Conservation (phyloP, 2,329 filamentous ascomycete genomes). For the Alternaria burnsii region DNA sequence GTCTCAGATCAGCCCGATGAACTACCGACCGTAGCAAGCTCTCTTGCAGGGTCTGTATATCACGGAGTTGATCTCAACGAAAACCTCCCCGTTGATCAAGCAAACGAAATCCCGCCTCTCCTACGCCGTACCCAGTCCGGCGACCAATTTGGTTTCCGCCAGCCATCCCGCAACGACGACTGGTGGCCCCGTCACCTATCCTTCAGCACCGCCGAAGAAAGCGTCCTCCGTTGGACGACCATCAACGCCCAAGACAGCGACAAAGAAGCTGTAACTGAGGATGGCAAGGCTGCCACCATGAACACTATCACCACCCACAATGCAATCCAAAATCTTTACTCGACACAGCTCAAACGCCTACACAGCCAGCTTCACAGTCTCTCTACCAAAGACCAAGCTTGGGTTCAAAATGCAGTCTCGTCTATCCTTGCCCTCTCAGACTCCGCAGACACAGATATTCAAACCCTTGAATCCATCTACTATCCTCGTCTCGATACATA, state of each 20-base stretch:
- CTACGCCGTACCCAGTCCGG: slow-evolving; percentile 71
- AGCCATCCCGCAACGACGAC: slow-evolving; percentile 60
- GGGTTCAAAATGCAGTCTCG: slow-evolving; percentile 67
- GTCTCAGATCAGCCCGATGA: slow-evolving; percentile 40
- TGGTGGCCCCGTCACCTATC: slow-evolving; percentile 77
- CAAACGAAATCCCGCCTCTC: slow-evolving; percentile 58
- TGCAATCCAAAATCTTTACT: slow-evolving; percentile 39
- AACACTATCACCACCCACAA: slow-evolving; percentile 30
- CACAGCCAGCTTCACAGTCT: slow-evolving; percentile 67
- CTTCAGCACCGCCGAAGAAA: slow-evolving; percentile 78
- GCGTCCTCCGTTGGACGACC: slow-evolving; percentile 69
- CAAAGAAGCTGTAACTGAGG: slow-evolving; percentile 27
- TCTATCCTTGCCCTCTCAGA: slow-evolving; percentile 68
- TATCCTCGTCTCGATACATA: slow-evolving; percentile 75
- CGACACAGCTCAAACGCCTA: slow-evolving; percentile 61
- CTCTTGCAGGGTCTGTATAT: slow-evolving; percentile 66
- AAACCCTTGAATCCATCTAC: slow-evolving; percentile 74
- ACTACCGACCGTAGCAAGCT: slow-evolving; percentile 59
- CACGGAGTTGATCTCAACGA: slow-evolving; percentile 65
- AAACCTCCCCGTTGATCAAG: slow-evolving; percentile 54
- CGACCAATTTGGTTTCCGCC: slow-evolving; percentile 39
- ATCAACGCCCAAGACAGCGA: slow-evolving; percentile 27
- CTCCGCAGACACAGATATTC: slow-evolving; percentile 65
- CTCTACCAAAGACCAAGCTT: slow-evolving; percentile 64
- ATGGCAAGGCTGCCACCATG: background rate